Base-by-base conservation (phyloP, 768 basidiomycete genomes). In the Lactarius sp. region DNA sequence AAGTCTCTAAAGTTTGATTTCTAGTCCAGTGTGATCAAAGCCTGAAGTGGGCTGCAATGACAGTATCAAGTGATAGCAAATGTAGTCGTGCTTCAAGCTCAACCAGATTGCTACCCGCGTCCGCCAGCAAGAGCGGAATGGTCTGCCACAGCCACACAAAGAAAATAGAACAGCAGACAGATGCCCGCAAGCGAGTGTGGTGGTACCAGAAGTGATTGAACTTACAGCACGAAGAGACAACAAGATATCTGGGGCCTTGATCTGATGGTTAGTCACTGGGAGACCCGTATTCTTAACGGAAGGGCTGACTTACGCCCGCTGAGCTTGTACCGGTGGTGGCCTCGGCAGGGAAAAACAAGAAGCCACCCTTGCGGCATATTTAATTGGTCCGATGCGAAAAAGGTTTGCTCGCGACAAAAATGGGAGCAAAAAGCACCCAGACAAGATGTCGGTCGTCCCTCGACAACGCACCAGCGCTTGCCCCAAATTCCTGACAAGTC, bases 1-100 rank as follows among this genome's bases (percentile, higher is more conserved):
- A 52, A 20, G 13, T 51, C 27, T 39, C 57, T 50, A 20, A 58
- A 59, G 49, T 49, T 42, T 47, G 34, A 52, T 64, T 52, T 22
- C 42, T 13, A 44, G 49, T 34, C 54, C 31, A 60, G 64, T 65
- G 64, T 65, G 64, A 65, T 22, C 41, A 42, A 65, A 52, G 22
- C 16, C 10, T 46, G 59, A 55, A 56, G 64, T 55, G 37, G 37
- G 42, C 18, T 22, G 20, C 7, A 34, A 39, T 52, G 59, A 60
- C 41, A 51, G 59, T 54, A 31, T 56, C 64, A 60, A 60, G 47
- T n/a, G n/a, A 36, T 9, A 54, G 54, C 27, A 33, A 55, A 60
- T 34, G 52, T 52, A 37, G 39, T 44, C 36, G 42, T 60, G 50
- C 64, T 13, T 56, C 64, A 65, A 56, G 42, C 12, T 22, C 49